Percentiles rank a stretch among this genome's conserved stretches.
These are phyloP conservation scores for Nitzschia sp. DNA, from an alignment of 108 stramenopile species.

Conservation along the genomic window DNA sequence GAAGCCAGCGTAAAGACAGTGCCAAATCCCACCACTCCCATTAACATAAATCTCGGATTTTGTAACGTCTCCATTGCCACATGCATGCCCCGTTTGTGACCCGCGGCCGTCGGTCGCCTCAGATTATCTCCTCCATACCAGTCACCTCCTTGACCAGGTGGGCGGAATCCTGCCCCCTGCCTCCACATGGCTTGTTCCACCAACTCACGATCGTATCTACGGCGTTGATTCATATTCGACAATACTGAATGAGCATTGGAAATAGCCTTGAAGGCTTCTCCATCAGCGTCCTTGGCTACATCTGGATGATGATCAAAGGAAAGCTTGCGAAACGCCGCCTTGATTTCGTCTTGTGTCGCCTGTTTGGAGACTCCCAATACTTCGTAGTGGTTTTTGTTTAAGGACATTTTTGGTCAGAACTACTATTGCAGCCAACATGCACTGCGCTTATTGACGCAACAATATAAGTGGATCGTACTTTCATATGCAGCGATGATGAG, in stretches of 20 bases:
- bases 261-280: conserved; percentile 76
- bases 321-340: conserved; percentile 89
- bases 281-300: conserved; percentile 49
- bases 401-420: background rate
- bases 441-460: no score
- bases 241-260: conserved; percentile 73
- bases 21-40: conserved; percentile 36
- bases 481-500: no score
- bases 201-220: conserved; percentile 60
- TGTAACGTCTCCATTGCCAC: conserved; percentile 36
- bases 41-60: conserved; percentile 40
- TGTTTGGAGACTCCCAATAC: conserved; percentile 69
- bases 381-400: conserved; percentile 70
- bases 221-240: conserved; percentile 51
- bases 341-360: conserved; percentile 85
- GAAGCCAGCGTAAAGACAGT: conserved; percentile 21
- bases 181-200: conserved; percentile 20
- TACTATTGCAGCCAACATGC: no score
- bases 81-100: conserved; percentile 14
- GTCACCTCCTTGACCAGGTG: conserved; percentile 16
- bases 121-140: conserved; percentile 18
- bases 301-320: conserved; percentile 94
- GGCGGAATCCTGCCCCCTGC: conserved; percentile 1
- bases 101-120: background rate
- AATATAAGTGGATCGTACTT: no score